Conservation (phyloP, 208 protist species). For the Endotrypanum monterogeii region DNA sequence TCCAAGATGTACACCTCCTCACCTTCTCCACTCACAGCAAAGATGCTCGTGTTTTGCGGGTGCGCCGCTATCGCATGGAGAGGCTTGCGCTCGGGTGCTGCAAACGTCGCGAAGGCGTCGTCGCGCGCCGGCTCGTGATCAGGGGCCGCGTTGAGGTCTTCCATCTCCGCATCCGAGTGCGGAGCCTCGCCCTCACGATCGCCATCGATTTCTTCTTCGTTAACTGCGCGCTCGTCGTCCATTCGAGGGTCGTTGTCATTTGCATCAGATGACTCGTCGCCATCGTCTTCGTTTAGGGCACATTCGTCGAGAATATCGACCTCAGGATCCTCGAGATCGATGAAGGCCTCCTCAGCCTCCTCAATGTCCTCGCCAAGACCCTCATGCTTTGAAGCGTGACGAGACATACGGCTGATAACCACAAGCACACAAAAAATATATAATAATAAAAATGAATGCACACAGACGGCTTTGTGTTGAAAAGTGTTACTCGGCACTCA, state of each 20-base stretch:
- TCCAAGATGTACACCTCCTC: slow-evolving; percentile 77
- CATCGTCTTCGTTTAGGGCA: slow-evolving; percentile 28
- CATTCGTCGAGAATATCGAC: slow-evolving; percentile 73
- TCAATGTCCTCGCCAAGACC: slow-evolving; percentile 32
- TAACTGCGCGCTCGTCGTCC: slow-evolving; percentile 11
- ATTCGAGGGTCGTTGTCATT: slow-evolving; percentile 18
- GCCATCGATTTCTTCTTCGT: slow-evolving; percentile 18
- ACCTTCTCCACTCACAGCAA: slow-evolving; percentile 72
- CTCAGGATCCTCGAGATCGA: slow-evolving; percentile 86
- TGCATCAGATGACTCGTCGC: slow-evolving; percentile 39
- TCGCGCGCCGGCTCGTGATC: slow-evolving; percentile 81
- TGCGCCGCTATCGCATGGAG: slow-evolving; percentile 65
- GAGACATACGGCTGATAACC: slow-evolving; percentile 8
- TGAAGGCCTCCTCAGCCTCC: slow-evolving; percentile 73
- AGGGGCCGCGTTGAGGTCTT: slow-evolving; percentile 78
- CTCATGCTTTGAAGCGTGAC: slow-evolving; percentile 19
- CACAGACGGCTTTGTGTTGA: too few relatives aligned
- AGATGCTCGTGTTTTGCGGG: slow-evolving; percentile 42
- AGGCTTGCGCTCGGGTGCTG: slow-evolving; percentile 47
- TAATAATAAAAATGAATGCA: neutral
- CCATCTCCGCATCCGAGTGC: slow-evolving; percentile 41
- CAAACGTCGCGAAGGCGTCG: slow-evolving; percentile 70
- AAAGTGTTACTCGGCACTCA: too few relatives aligned
- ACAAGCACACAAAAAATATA: slow-evolving; percentile 11
- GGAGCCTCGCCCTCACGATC: slow-evolving; percentile 29